Percentiles rank a stretch among this genome's conserved stretches.
phyloP scores from a whole-genome alignment of 371 early-diverging fungal genomes.

The Circinella umbellata region DNA sequence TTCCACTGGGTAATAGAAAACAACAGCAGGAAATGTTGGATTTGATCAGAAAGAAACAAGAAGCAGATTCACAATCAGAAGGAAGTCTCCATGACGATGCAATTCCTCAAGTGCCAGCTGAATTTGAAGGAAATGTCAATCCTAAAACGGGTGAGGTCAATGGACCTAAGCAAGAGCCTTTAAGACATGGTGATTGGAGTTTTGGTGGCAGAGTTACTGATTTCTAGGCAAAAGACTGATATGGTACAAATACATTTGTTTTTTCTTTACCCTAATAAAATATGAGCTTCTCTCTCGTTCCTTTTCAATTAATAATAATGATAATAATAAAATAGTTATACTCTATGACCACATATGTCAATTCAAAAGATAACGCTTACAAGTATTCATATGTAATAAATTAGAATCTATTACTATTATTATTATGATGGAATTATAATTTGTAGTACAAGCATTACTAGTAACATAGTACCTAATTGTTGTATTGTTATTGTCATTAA shows the following conservation, averaged over 20 bases:
- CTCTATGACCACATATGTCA: no score
- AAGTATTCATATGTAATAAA: neutral
- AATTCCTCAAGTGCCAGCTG: constrained; percentile 39
- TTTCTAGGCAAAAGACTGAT: constrained; percentile 51
- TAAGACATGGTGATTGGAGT: constrained; percentile 91
- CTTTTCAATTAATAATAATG: no score
- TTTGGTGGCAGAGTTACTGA: constrained; percentile 84
- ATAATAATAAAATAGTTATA: no score
- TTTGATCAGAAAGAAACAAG: constrained; percentile 58
- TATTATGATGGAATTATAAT: no score
- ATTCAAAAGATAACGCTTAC: neutral
- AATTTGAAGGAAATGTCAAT: constrained; percentile 80
- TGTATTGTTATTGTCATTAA: neutral
- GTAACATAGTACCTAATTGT: neutral
- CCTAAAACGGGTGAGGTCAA: constrained; percentile 82
- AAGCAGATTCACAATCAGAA: constrained; percentile 32
- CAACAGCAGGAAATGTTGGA: constrained; percentile 80
- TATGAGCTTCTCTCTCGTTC: neutral
- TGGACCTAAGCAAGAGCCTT: constrained; percentile 87
- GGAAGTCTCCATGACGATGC: constrained; percentile 67
- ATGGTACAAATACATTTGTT: neutral
- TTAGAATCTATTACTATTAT: no score
- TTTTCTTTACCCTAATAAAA: neutral
- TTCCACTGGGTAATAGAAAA: constrained; percentile 73
- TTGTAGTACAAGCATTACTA: neutral